Evolutionary conservation across 352 stramenopile species (phyloP).

Genomic region (Peronospora farinosa): DNA sequence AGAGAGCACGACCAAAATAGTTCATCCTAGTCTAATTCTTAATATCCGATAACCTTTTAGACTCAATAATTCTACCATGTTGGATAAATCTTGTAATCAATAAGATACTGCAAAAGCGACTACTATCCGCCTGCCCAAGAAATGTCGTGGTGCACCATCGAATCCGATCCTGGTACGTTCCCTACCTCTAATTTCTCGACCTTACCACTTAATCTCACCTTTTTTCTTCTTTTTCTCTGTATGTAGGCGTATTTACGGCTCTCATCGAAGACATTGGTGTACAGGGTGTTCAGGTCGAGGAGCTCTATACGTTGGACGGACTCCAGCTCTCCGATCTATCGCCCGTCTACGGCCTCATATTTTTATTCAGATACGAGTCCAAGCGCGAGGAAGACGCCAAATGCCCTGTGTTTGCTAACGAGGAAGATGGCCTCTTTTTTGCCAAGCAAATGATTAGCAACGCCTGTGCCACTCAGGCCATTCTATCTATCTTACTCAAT

Average conservation of each 20-base stretch:
- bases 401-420: constrained; percentile 15
- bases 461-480: constrained; percentile 94
- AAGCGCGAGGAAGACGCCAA: constrained; percentile 37
- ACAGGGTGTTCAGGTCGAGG: constrained; percentile 89
- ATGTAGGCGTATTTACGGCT: constrained; percentile 78
- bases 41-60: too few species aligned
- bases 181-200: not conserved
- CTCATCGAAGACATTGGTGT: constrained; percentile 93
- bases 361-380: constrained; percentile 93
- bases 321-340: constrained; percentile 62
- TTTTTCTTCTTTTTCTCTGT: not conserved
- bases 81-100: too few species aligned
- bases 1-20: too few species aligned
- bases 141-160: constrained; percentile 80
- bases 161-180: constrained; percentile 59
- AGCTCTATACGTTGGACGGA: constrained; percentile 92
- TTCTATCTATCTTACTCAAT: constrained; percentile 96
- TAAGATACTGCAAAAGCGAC: too few species aligned
- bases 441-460: constrained; percentile 95
- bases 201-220: not conserved
- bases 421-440: constrained; percentile 88
- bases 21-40: too few species aligned
- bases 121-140: too few species aligned
- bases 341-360: constrained; percentile 90
- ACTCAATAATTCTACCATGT: too few species aligned